Evolutionary conservation across 139 green algal genomes (phyloP).

Genomic region (Trebouxia sp.): DNA sequence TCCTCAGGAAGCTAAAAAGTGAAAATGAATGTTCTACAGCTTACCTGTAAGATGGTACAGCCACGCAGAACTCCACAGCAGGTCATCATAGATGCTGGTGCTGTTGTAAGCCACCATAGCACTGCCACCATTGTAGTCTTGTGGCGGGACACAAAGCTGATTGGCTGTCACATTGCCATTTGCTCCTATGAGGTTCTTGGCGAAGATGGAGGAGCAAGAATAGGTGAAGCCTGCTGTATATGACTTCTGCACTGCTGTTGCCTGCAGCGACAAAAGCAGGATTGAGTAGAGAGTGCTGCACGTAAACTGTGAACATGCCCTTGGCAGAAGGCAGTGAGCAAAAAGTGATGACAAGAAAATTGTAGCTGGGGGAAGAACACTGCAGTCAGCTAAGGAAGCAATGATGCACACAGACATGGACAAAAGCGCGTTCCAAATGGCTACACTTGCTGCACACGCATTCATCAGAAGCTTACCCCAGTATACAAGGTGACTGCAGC

Average conservation of each 20-base stretch:
- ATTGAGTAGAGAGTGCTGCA: too few relatives aligned
- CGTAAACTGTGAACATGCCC: too few relatives aligned
- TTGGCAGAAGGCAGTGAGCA: too few relatives aligned
- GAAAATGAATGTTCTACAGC: background rate
- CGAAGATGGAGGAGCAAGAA: conserved; percentile 29
- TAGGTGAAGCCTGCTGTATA: conserved; percentile 12
- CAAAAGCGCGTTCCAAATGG: background rate
- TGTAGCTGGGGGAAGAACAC: too few relatives aligned
- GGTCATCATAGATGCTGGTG: conserved; percentile 63
- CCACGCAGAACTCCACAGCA: conserved; percentile 71
- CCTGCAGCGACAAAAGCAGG: background rate
- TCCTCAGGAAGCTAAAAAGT: too few relatives aligned
- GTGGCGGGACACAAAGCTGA: background rate
- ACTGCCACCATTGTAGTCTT: conserved; percentile 18
- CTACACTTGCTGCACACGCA: background rate
- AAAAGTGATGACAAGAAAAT: too few relatives aligned
- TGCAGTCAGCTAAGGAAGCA: too few relatives aligned
- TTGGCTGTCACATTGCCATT: background rate
- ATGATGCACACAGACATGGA: too few relatives aligned
- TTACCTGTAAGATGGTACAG: conserved; percentile 63
- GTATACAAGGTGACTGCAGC: conserved; percentile 37
- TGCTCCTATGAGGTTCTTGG: conserved; percentile 10
- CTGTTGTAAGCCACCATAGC: conserved; percentile 56
- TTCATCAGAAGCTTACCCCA: background rate
- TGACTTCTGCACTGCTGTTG: conserved; percentile 1